phyloP scores from a whole-genome alignment of 2,329 filamentous ascomycete genomes.

The Penicillium crustosum region DNA sequence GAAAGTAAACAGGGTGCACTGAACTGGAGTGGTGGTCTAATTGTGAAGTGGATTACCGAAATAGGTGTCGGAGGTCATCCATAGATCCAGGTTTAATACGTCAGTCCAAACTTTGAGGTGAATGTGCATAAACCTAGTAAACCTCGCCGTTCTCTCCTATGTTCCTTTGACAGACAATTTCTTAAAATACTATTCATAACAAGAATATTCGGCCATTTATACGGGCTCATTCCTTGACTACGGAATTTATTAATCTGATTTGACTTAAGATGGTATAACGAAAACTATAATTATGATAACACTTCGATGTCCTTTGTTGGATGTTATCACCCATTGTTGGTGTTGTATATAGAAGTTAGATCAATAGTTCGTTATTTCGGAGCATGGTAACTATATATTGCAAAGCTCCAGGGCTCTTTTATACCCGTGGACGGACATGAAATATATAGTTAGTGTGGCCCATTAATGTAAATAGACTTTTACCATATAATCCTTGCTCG shows the following conservation, averaged over 20 bases:
- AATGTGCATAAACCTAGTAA: not conserved
- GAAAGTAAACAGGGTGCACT: no score
- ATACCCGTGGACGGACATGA: not conserved
- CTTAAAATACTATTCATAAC: not conserved
- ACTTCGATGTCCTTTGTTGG: no score
- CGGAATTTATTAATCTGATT: not conserved
- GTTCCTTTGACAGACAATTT: not conserved
- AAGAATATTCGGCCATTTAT: not conserved
- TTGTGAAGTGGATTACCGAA: not conserved
- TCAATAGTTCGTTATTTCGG: not conserved
- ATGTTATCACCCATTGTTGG: no score
- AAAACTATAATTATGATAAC: no score
- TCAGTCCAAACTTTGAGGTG: not conserved
- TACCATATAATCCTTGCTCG: no score
- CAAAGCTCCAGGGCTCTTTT: no score
- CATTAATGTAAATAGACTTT: no score
- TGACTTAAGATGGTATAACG: no score
- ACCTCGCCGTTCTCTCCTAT: not conserved
- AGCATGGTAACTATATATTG: not conserved
- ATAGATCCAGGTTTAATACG: not conserved
- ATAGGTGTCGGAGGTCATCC: not conserved
- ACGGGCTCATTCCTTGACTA: not conserved
- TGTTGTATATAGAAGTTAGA: no score
- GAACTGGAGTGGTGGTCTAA: not conserved
- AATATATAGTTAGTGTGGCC: not conserved